A percentile compares a stretch with the other conserved stretches of the same genome.
Evolutionary conservation across 768 basidiomycete species (phyloP).

Genomic region (Tylopilus balloui): DNA sequence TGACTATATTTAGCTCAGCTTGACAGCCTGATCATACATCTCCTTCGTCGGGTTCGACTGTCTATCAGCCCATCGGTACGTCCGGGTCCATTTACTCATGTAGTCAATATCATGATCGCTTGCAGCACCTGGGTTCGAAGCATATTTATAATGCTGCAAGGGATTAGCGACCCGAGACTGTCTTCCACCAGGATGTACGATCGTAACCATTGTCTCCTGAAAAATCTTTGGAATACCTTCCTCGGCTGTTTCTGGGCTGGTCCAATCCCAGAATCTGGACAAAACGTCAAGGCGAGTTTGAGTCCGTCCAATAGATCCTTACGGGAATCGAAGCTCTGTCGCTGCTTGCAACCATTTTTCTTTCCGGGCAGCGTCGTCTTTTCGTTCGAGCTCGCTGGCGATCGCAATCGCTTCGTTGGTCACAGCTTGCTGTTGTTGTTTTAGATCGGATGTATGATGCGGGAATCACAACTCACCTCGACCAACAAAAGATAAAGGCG

Average conservation of each 20-base stretch:
- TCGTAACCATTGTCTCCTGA: neutral
- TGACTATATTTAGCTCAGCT: neutral
- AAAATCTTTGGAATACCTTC: constrained; percentile 1
- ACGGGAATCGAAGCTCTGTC: constrained; percentile 16
- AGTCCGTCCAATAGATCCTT: neutral
- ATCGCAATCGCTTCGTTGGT: constrained; percentile 11
- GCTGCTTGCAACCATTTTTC: constrained; percentile 12
- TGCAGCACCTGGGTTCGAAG: neutral
- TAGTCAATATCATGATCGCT: neutral
- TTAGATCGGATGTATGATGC: too few relatives aligned
- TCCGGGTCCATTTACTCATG: constrained; percentile 5
- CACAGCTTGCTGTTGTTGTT: constrained; percentile 12
- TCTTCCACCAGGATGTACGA: neutral
- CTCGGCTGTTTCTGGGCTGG: neutral
- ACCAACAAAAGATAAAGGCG: constrained; percentile 7
- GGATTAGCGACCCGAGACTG: neutral
- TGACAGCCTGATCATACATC: constrained; percentile 4
- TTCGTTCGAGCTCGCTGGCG: neutral
- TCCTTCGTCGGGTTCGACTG: too few relatives aligned
- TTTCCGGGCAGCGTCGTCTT: neutral
- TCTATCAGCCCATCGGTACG: constrained; percentile 14
- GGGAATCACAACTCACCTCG: constrained; percentile 1
- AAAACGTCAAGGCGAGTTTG: too few relatives aligned
- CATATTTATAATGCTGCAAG: constrained; percentile 5
- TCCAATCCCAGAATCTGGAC: constrained; percentile 15